These are phyloP conservation scores for Fusarium avenaceum DNA, from an alignment of 2,329 filamentous ascomycete species.

Conservation along the genomic window DNA sequence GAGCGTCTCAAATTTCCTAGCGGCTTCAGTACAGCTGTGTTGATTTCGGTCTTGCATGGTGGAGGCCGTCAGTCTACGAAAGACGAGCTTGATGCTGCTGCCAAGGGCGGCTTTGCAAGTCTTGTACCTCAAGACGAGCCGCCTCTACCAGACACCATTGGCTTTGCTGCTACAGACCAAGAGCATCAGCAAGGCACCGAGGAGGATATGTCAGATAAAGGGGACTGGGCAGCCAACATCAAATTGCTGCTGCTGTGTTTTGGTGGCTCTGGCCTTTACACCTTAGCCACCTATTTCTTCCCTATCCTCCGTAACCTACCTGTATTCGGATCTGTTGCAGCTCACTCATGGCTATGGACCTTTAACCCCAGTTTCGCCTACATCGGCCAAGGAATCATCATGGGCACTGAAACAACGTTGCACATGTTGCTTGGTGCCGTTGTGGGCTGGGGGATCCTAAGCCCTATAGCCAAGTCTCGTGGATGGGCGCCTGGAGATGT, in stretches of 20 bases:
- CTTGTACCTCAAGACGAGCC: constrained; percentile 54
- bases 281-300: constrained; percentile 89
- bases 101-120: constrained; percentile 59
- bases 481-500: constrained; percentile 93
- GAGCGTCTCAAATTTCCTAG: constrained; percentile 96
- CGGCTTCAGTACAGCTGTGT: constrained; percentile 92
- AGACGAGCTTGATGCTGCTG: constrained; percentile 53
- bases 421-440: constrained; percentile 95
- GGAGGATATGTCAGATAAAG: constrained; percentile 27
- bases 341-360: constrained; percentile 90
- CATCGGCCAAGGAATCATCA: constrained; percentile 97
- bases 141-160: constrained; percentile 42
- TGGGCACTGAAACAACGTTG: constrained; percentile 94
- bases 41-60: constrained; percentile 92
- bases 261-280: constrained; percentile 73
- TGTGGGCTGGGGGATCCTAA: constrained; percentile 90
- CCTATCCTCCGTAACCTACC: constrained; percentile 88
- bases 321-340: constrained; percentile 81
- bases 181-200: constrained; percentile 54
- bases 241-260: constrained; percentile 70
- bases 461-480: constrained; percentile 84
- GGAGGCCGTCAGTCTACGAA: constrained; percentile 54
- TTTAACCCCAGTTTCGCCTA: constrained; percentile 98
- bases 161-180: constrained; percentile 44
- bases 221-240: constrained; percentile 63